A percentile compares a stretch with the other conserved stretches of the same genome.
These are phyloP conservation scores for Mrakia blollopis DNA, from an alignment of 768 basidiomycete genomes.

Conservation along the genomic window DNA sequence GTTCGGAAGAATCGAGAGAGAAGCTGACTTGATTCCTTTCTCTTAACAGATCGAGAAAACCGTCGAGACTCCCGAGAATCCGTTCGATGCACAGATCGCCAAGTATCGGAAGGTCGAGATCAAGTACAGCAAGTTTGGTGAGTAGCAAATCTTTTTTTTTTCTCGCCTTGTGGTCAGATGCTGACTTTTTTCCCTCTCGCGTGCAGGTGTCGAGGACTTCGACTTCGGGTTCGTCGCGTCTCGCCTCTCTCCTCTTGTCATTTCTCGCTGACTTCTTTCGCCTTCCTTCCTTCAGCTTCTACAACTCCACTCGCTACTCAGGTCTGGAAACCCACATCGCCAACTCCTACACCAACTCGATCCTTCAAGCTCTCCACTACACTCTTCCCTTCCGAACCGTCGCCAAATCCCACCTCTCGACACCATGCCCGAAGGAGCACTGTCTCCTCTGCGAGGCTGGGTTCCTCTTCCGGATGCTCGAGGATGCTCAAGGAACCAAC, in stretches of 20 bases:
- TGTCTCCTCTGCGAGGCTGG: constrained; percentile 93
- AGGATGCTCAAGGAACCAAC: constrained; percentile 87
- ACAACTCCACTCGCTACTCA: constrained; percentile 83
- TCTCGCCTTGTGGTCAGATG: neutral
- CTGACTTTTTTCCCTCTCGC: too few relatives aligned
- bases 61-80: constrained; percentile 24
- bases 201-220: constrained; percentile 79
- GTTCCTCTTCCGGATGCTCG: constrained; percentile 89
- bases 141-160: neutral
- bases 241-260: constrained; percentile 5
- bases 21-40: constrained; percentile 35
- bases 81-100: constrained; percentile 53
- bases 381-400: constrained; percentile 66
- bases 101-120: constrained; percentile 91
- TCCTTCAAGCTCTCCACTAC: constrained; percentile 88
- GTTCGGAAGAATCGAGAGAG: constrained; percentile 73
- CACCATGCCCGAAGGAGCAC: constrained; percentile 80
- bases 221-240: constrained; percentile 72
- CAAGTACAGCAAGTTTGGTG: constrained; percentile 93
- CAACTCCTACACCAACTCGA: constrained; percentile 91
- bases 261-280: neutral
- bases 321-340: constrained; percentile 95
- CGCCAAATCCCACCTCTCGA: constrained; percentile 87
- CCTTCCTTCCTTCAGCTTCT: constrained; percentile 61
- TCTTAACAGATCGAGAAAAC: constrained; percentile 29